Evolutionary conservation across 495 filamentous ascomycete genomes (phyloP), one percentile per base, ranked within the genome.

Genomic region (Aspergillus incahuasiensis): DNA sequence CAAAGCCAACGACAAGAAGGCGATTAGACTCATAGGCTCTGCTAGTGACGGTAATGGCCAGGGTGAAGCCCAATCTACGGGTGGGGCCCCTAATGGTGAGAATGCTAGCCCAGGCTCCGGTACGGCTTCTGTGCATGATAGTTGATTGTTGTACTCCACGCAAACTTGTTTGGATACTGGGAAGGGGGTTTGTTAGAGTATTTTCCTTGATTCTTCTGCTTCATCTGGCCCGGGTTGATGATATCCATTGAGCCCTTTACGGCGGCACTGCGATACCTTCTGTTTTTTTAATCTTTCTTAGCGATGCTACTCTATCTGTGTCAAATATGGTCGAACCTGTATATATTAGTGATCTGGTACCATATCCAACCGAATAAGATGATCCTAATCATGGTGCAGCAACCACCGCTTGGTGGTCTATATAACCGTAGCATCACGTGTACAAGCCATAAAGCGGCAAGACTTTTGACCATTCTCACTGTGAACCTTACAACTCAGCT

Each of bases 1-100:
- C 79, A 92, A 91, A 64, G 79, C 89, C 25, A 97, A 96, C 60
- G 91, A 90, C 20, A 82, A 82, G 67, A 89, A 89, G 49, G 68
- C 71, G 42, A 73, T 76, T 24, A 66, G 54, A 32, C 57, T 66
- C 6, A 64, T 70, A 1, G 61, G 52, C 4, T 58, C 56, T 39
- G 34, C 52, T 12, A 41, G 60, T 40, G 60, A 68, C 28, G 47
- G 53, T 3, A 55, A 42, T 3, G 50, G 56, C 15, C 52, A 67
- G n/a, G 65, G 61, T 3, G 54, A 55, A 22, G 54, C 53, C 3
- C 54, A 44, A 9, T 15, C 52, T 8, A 56, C 49, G 32, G 52
- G 46, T 16, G 43, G 25, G 28, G 49, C 22, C 16, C 34, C 54
- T 3, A 68, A 61, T 39, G 66, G 67, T 15, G 66, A 72, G 16